A percentile compares a stretch with the other conserved stretches of the same genome.
Evolutionary conservation across 768 basidiomycete genomes (phyloP).

Genomic region (Lactarius deliciosus): DNA sequence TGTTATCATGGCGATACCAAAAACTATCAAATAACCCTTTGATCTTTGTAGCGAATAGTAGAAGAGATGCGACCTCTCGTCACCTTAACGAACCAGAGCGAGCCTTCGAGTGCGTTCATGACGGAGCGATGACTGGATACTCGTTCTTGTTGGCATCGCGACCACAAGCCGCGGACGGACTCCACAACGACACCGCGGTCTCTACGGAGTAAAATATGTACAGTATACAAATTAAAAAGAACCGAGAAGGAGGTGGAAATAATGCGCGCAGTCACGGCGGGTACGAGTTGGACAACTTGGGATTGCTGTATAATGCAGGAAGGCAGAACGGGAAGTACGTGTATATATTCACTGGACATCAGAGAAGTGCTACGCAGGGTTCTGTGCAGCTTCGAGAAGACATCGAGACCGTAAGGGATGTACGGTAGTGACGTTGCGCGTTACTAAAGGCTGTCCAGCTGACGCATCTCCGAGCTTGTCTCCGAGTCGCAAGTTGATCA

Average conservation of each 20-base stretch:
- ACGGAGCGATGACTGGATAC: background rate
- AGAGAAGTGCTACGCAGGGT: background rate
- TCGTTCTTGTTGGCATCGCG: conserved; percentile 1
- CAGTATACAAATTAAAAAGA: background rate
- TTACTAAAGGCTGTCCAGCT: no score
- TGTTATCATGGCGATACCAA: background rate
- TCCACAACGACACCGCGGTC: background rate
- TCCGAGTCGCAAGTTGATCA: no score
- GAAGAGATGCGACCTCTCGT: background rate
- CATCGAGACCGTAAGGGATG: no score
- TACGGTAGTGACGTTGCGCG: no score
- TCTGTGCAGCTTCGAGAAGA: background rate
- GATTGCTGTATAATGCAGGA: background rate
- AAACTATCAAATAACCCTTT: background rate
- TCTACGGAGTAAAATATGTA: background rate
- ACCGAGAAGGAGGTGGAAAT: background rate
- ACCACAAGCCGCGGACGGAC: background rate
- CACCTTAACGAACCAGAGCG: background rate
- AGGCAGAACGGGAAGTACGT: background rate
- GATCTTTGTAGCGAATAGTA: background rate
- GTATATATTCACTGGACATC: background rate
- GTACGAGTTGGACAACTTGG: conserved; percentile 1
- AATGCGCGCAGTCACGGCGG: background rate
- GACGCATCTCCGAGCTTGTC: no score
- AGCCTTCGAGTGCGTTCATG: background rate